Evolutionary conservation across 2,329 filamentous ascomycete species (phyloP), one percentile per base, ranked within the genome.

Genomic region (Teratosphaeria epicoccoides): DNA sequence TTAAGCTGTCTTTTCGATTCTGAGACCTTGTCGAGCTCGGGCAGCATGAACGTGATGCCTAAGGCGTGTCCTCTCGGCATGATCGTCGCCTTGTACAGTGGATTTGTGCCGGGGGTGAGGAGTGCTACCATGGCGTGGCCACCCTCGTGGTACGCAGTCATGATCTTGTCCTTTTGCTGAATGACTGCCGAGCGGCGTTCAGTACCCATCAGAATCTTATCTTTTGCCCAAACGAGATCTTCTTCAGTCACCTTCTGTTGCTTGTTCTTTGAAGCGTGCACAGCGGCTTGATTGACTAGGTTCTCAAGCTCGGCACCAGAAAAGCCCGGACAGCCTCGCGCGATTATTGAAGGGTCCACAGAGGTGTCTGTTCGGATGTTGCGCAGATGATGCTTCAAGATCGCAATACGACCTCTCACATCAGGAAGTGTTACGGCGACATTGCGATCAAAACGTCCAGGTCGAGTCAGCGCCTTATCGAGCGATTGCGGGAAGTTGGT

Each of bases 241-340:
- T 78, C 71, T 69, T 88, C 85, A 11, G 80, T 79, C 49, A 98
- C 87, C 45, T 84, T 79, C 53, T 76, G 76, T 37, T 85, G 80
- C 71, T 90, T 93, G 59, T 87, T 79, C 68, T 93, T 88, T 63
- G 88, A 95, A n/a, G 93, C 93, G 63, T 86, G 88, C 43, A 98
- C 85, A 22, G 93, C 93, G 26, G 93, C 93, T 67, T 96, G 88
- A 70, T 98, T 98, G 65, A 95, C 86, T 61, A 98, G 82, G 67
- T 96, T 98, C 72, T 97, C 93, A 11, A 98, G 77, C 62, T 98
- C 93, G 20, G 93, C 93, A 59, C 93, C 93, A 47, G 91, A 97
- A 63, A 95, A 89, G 10, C 93, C 93, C 50, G 88, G 84, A 12
- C 90, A 95, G 55, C 88, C 88, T 55, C 87, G 83, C 29, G 93